phyloP scores from a whole-genome alignment of 495 filamentous ascomycete species.

The Choiromyces venosus region DNA sequence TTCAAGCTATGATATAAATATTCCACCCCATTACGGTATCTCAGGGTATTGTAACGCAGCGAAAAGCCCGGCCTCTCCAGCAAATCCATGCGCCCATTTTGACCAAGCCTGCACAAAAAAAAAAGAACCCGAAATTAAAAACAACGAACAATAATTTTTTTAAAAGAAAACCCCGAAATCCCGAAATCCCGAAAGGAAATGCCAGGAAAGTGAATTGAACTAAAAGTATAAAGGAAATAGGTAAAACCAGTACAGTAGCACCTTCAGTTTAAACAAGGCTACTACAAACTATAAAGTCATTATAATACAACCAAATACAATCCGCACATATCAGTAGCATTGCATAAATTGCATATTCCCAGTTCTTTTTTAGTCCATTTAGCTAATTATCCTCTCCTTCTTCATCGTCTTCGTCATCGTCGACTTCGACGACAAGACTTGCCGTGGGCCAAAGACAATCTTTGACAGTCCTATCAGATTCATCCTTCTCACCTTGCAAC shows the following conservation, averaged over 20 bases:
- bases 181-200: not conserved
- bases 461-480: conserved; percentile 47
- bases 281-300: not conserved
- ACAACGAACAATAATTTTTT: not conserved
- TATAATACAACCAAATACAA: not conserved
- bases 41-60: not conserved
- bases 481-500: conserved; percentile 59
- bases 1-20: not conserved
- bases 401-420: conserved; percentile 37
- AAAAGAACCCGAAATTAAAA: not conserved
- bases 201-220: not conserved
- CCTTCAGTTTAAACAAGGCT: not conserved
- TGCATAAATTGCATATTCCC: not conserved
- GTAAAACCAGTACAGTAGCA: not conserved
- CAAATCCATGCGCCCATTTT: not conserved
- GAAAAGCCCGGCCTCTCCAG: not conserved
- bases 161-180: too few relatives aligned
- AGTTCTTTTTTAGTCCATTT: not conserved
- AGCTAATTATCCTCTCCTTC: conserved; percentile 7
- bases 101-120: not conserved
- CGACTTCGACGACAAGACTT: conserved; percentile 75
- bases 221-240: not conserved
- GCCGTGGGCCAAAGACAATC: conserved; percentile 66
- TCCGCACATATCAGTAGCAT: not conserved
- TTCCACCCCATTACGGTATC: not conserved